Base-by-base conservation (phyloP, 805 yeast species). In the Candida pini region DNA sequence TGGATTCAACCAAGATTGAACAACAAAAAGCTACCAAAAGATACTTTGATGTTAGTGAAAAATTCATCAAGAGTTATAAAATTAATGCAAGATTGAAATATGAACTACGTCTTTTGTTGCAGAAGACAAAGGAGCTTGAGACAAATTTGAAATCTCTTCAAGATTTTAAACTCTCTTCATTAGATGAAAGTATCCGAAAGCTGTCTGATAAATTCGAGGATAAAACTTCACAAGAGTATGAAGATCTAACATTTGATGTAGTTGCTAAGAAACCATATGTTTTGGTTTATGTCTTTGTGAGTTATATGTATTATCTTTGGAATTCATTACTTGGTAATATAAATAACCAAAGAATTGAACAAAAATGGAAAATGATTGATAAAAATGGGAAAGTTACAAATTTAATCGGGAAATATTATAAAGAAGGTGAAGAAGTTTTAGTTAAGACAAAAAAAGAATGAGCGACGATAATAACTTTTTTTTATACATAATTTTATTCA, bases 51-150 rank as follows among this genome's bases (percentile, higher is more conserved):
- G 30, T 57, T n/a, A 48, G 49, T 29, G 60, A 58, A 19, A 71
- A 69, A 39, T 51, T 69, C 34, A 53, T 58, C 18, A 81, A 78
- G 39, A 60, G 78, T 13, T 73, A 71, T 33, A 70, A 78, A 7
- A 58, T 75, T 33, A 70, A 74, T 22, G 78, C 84, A 3, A 64
- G 79, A 41, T 53, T 83, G 33, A 73, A 76, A 45, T 83, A 83
- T 53, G 90, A 83, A 49, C 61, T 78, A 29, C 58, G 82, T 15
- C 60, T 78, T 27, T 54, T 83, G 20, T 69, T 69, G 21, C 69
- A 72, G 16, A 77, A 81, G 44, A 69, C 83, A 30, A 68, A 73
- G 28, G 92, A 83, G 46, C 79, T 81, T 6, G 84, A 79, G 45
- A 78, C 77, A 18, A 68, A 78, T 29, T 41, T 60, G 25, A 52